Evolutionary conservation across 495 filamentous ascomycete genomes (phyloP), one percentile per base, ranked within the genome.

Genomic region (Aspergillus ellipticus): DNA sequence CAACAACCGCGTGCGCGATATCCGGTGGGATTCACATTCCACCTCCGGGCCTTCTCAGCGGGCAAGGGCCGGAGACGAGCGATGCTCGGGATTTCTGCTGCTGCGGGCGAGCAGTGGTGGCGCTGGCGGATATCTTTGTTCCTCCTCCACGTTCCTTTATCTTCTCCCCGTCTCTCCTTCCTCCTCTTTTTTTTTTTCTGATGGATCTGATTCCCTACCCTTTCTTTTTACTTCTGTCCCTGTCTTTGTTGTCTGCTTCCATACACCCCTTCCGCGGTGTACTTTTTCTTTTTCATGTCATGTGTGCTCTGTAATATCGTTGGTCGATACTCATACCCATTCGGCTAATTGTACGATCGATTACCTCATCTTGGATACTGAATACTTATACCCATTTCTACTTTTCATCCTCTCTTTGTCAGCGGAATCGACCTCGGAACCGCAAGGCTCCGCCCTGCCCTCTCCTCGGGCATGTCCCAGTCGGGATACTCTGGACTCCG

Each of bases 141-240:
- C n/a, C 24, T 22, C 49, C 48, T 62, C 42, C 43, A 51, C 54
- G 47, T 45, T 31, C 42, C 37, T 54, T 29, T 55, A 33, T 35
- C 37, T 42, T 33, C 37, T 61, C 51, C 22, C 42, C 31, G 35
- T 39, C 16, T 9, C 21, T 53, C 29, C 37, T 29, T 35, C 35
- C 54, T 58, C 47, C 43, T 55, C 53, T 53, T 45, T 41, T 46
- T 48, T 17, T 20, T 47, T 24, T 47, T n/a, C 29, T 39, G n/a
- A n/a, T 28, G 24, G 24, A 28, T 7, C 4, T 28, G 24, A 28
- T 28, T 28, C 24, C 24, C 24, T 28, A 28, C 24, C 3, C 7
- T 42, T 48, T 53, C 42, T 45, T 56, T 57, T 55, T 20, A 28
- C 15, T 55, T n/a, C 37, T 55, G 11, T 53, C 54, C n/a, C 35